Evolutionary conservation across 148 eudicot genomes (phyloP).

Genomic region (Mesembryanthemum crystallinum): DNA sequence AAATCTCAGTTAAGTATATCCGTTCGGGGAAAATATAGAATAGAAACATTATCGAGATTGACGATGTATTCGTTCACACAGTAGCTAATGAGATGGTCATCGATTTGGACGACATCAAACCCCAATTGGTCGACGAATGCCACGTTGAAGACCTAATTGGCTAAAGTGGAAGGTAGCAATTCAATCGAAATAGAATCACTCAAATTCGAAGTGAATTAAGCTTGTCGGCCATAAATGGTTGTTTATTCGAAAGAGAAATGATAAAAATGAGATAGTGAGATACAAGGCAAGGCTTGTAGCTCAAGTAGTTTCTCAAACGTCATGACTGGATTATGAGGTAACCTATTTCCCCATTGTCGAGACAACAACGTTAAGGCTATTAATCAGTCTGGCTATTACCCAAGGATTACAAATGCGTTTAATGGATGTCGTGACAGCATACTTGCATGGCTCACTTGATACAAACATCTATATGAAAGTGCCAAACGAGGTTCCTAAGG

Average conservation of each 20-base stretch:
- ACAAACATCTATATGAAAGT: background rate
- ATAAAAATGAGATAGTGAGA: slow-evolving; percentile 14
- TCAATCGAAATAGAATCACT: background rate
- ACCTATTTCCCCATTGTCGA: too few relatives aligned
- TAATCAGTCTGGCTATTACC: background rate
- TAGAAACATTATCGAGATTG: background rate
- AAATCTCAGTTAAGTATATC: slow-evolving; percentile 11
- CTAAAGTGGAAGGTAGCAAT: background rate
- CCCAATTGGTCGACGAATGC: background rate
- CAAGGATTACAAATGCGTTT: slow-evolving; percentile 1
- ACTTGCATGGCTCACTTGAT: background rate
- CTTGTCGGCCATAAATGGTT: too few relatives aligned
- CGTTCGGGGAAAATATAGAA: background rate
- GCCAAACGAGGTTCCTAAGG: too few relatives aligned
- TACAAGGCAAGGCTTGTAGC: slow-evolving; percentile 4
- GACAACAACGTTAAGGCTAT: background rate
- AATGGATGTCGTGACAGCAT: slow-evolving; percentile 10
- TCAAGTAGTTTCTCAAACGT: slow-evolving; percentile 11
- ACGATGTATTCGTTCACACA: too few relatives aligned
- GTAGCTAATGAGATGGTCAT: too few relatives aligned
- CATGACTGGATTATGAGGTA: background rate
- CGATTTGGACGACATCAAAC: too few relatives aligned
- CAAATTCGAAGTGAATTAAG: background rate
- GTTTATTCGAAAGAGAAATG: too few relatives aligned
- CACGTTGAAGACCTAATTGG: background rate